phyloP scores from a whole-genome alignment of 176 grass and related monocot genomes.

The Triticum urartu region DNA sequence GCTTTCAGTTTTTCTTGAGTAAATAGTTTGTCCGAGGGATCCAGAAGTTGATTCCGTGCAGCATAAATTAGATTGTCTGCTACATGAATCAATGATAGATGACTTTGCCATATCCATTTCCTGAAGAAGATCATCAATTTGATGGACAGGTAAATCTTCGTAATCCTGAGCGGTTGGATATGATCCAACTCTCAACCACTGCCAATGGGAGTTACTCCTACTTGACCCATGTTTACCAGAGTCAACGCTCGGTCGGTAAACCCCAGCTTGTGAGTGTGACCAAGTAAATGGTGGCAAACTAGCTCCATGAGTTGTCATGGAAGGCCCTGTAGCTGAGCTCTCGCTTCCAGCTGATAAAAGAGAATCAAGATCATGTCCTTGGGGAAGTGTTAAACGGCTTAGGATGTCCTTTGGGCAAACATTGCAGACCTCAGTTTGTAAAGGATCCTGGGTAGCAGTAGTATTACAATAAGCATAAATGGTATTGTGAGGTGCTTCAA shows the following conservation, averaged over 20 bases:
- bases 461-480: constrained; percentile 20
- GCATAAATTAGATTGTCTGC: constrained; percentile 46
- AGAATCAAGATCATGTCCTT: constrained; percentile 57
- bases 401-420: constrained; percentile 64
- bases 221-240: constrained; percentile 57
- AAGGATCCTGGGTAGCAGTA: constrained; percentile 53
- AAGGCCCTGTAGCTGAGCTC: constrained; percentile 42
- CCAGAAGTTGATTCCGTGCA: constrained; percentile 50
- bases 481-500: constrained; percentile 6
- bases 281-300: constrained; percentile 92
- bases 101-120: constrained; percentile 53
- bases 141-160: constrained; percentile 41
- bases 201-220: constrained; percentile 58
- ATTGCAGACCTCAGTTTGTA: constrained; percentile 41
- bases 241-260: constrained; percentile 60
- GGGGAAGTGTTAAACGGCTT: constrained; percentile 56
- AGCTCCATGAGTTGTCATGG: constrained; percentile 48
- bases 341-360: constrained; percentile 49
- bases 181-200: constrained; percentile 73
- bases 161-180: constrained; percentile 38
- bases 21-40: constrained; percentile 40
- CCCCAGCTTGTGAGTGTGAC: constrained; percentile 62
- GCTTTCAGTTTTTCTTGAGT: constrained; percentile 38
- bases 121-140: constrained; percentile 67
- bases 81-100: constrained; percentile 41